These are phyloP conservation scores for Apophysomyces elegans DNA, from an alignment of 371 early-diverging fungal species.

Conservation along the genomic window DNA sequence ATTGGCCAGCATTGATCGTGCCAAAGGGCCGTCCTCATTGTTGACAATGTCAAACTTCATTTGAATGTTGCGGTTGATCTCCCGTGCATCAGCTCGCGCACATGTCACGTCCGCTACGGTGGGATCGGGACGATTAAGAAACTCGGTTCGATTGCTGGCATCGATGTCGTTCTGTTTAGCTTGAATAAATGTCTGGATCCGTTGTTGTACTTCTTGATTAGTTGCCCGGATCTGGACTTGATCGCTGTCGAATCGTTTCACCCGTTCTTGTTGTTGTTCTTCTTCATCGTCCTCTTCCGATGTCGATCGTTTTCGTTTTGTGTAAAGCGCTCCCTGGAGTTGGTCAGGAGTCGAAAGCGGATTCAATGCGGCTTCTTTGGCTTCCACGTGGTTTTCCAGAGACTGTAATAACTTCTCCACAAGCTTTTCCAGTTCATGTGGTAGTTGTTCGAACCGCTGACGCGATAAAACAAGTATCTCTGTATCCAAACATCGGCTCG, in stretches of 20 bases:
- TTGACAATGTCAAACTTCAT: slow-evolving; percentile 82
- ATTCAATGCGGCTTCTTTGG: slow-evolving; percentile 30
- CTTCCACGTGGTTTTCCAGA: slow-evolving; percentile 40
- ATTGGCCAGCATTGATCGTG: slow-evolving; percentile 48
- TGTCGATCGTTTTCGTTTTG: slow-evolving; percentile 25
- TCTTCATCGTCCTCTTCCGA: slow-evolving; percentile 21
- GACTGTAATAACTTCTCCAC: slow-evolving; percentile 38
- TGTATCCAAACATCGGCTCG: slow-evolving; percentile 42
- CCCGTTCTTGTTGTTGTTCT: slow-evolving; percentile 25
- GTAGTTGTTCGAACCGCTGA: slow-evolving; percentile 34
- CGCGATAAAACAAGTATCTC: slow-evolving; percentile 44
- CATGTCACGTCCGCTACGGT: slow-evolving; percentile 52
- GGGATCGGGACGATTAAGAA: slow-evolving; percentile 52
- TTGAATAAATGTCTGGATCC: slow-evolving; percentile 64
- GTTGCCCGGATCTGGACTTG: slow-evolving; percentile 56
- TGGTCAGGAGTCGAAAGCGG: background rate
- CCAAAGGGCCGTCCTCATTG: slow-evolving; percentile 77
- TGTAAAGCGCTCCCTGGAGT: slow-evolving; percentile 20
- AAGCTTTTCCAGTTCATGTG: slow-evolving; percentile 36
- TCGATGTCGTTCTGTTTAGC: slow-evolving; percentile 69
- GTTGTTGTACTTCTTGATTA: slow-evolving; percentile 44
- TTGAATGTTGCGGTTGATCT: slow-evolving; percentile 79
- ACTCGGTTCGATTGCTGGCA: slow-evolving; percentile 74
- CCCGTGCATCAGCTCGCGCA: slow-evolving; percentile 74
- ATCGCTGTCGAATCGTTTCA: slow-evolving; percentile 40